Evolutionary conservation across 495 filamentous ascomycete species (phyloP).

Genomic region (Aspergillus kassunensis): DNA sequence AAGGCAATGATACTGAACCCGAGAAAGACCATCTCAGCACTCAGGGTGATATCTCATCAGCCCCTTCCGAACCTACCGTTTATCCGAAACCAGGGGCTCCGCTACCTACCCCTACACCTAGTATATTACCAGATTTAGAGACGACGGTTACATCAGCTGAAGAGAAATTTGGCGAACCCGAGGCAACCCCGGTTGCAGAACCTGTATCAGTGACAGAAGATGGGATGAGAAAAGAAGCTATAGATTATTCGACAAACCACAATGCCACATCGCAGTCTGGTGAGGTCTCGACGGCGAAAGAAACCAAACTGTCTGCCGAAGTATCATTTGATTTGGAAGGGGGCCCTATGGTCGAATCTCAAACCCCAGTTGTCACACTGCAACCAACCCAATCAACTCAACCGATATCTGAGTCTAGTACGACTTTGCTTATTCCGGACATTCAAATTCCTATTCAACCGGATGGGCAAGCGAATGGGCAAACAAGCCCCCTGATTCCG

Average conservation of each 20-base stretch:
- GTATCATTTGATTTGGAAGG: background rate
- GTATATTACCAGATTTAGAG: constrained; percentile 41
- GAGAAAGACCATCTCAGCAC: background rate
- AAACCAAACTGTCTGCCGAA: background rate
- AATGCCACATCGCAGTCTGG: background rate
- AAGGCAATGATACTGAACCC: too few species aligned
- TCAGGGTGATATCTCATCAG: background rate
- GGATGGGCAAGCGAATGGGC: constrained; percentile 3
- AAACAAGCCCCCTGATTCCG: constrained; percentile 8
- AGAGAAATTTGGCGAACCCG: background rate
- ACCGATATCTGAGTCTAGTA: background rate
- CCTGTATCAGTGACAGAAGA: background rate
- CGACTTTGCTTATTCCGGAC: background rate
- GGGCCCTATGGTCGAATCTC: background rate
- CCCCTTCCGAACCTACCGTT: background rate
- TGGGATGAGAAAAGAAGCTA: background rate
- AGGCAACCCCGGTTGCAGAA: background rate
- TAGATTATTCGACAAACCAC: background rate
- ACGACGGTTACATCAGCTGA: background rate
- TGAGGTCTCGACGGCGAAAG: background rate
- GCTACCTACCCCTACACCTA: constrained; percentile 17
- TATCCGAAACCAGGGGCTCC: constrained; percentile 1
- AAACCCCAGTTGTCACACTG: constrained; percentile 2
- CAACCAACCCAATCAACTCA: constrained; percentile 9
- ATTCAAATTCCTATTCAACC: constrained; percentile 3